Percentiles rank a stretch among this genome's conserved stretches.
Conservation (phyloP, 2,329 filamentous ascomycete genomes). For the Alternaria ethzedia region DNA sequence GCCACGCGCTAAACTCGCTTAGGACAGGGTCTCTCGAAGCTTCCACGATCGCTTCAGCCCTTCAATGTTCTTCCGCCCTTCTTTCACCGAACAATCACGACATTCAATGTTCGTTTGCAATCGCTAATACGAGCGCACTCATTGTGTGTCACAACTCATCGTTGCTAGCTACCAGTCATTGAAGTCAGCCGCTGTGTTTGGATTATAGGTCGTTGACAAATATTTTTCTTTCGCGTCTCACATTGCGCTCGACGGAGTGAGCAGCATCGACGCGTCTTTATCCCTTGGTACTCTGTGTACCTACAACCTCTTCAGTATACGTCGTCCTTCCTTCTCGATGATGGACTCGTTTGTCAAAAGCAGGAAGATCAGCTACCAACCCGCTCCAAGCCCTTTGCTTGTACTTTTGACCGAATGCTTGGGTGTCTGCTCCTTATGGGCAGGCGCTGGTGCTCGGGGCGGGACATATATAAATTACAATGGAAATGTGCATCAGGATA, state of each 20-base stretch:
- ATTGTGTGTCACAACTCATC: background rate
- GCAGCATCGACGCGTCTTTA: background rate
- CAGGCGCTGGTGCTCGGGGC: constrained; percentile 27
- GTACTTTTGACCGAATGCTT: constrained; percentile 39
- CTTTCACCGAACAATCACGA: constrained; percentile 6
- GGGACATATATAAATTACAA: constrained; percentile 12
- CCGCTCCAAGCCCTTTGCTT: constrained; percentile 24
- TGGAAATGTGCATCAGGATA: background rate
- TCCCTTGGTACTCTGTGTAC: background rate
- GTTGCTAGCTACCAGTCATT: background rate
- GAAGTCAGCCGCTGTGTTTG: background rate
- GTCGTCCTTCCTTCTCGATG: constrained; percentile 39
- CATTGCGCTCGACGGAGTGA: background rate
- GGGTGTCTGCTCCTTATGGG: constrained; percentile 29
- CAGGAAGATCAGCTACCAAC: constrained; percentile 29
- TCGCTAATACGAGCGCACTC: constrained; percentile 11
- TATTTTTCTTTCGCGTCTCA: background rate
- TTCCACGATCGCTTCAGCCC: constrained; percentile 22
- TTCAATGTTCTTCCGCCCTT: constrained; percentile 15
- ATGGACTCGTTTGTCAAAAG: constrained; percentile 43
- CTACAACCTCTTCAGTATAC: constrained; percentile 41
- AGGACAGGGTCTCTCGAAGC: constrained; percentile 22
- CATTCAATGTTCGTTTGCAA: background rate
- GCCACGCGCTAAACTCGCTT: constrained; percentile 26
- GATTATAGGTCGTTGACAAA: background rate